These are phyloP conservation scores for Zhuliangozyma blackwelliae DNA, from an alignment of 1,139 yeast genomes.

Conservation along the genomic window DNA sequence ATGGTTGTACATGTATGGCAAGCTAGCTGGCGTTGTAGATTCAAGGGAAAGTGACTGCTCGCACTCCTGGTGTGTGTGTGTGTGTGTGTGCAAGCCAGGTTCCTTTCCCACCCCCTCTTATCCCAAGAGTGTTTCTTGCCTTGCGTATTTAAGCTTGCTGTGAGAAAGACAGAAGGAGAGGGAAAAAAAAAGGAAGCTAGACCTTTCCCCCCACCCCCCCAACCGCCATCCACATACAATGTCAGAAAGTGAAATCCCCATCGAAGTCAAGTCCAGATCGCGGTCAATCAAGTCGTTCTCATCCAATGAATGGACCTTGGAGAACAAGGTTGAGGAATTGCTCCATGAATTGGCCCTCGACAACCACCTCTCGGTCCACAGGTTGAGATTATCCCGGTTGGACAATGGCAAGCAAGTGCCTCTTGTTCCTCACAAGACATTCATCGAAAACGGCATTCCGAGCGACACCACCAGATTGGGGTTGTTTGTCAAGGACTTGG, in stretches of 20 bases:
- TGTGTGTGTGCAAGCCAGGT: no score
- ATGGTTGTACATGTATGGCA: no score
- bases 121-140: no score
- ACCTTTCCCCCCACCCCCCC: conserved; percentile 1
- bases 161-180: no score
- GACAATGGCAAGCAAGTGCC: conserved; percentile 32
- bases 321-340: conserved; percentile 28
- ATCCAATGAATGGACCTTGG: conserved; percentile 30
- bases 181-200: neutral
- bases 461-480: conserved; percentile 24
- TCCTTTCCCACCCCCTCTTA: no score
- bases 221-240: conserved; percentile 9
- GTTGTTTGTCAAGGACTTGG: conserved; percentile 74
- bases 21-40: no score
- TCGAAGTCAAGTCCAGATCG: conserved; percentile 50
- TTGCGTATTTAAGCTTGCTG: no score
- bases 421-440: conserved; percentile 26
- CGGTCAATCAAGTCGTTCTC: conserved; percentile 40
- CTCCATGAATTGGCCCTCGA: conserved; percentile 37
- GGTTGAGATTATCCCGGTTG: conserved; percentile 34
- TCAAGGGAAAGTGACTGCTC: no score
- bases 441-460: conserved; percentile 28
- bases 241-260: conserved; percentile 20
- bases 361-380: conserved; percentile 29
- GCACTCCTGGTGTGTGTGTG: no score